Evolutionary conservation across 1,139 yeast genomes (phyloP).

Genomic region (Candida labiduridarum): DNA sequence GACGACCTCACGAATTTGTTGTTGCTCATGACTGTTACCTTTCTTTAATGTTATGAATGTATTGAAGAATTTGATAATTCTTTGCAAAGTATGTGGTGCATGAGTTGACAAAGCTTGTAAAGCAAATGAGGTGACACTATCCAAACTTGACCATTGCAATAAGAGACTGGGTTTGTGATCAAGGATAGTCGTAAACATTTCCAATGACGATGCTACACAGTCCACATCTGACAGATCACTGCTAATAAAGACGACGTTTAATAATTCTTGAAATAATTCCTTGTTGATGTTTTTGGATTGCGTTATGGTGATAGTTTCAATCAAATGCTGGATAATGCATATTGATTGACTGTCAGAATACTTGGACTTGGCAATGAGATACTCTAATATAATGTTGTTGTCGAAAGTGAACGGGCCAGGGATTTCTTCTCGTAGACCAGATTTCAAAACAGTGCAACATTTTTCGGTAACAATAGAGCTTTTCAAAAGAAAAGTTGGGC

Average conservation of each 20-base stretch:
- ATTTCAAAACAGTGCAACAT: constrained; percentile 57
- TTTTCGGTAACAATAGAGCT: constrained; percentile 54
- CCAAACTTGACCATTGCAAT: constrained; percentile 35
- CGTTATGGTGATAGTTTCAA: constrained; percentile 44
- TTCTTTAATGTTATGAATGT: constrained; percentile 53
- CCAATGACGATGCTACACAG: constrained; percentile 48
- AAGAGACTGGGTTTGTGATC: constrained; percentile 54
- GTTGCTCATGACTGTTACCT: constrained; percentile 54
- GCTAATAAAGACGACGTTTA: constrained; percentile 35
- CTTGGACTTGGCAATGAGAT: constrained; percentile 42
- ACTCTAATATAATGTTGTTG: constrained; percentile 44
- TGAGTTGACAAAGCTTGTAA: constrained; percentile 51
- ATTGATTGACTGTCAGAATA: constrained; percentile 32
- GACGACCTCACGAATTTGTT: constrained; percentile 33
- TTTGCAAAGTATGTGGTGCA: constrained; percentile 67
- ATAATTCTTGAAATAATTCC: constrained; percentile 29
- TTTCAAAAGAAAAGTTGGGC: constrained; percentile 25
- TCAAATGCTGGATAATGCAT: constrained; percentile 42
- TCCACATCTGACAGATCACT: constrained; percentile 54
- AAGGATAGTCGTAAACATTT: constrained; percentile 46
- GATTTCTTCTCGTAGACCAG: constrained; percentile 55
- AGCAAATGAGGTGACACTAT: constrained; percentile 41
- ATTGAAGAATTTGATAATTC: constrained; percentile 69
- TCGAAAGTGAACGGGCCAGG: constrained; percentile 64
- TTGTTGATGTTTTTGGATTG: constrained; percentile 28